These are phyloP conservation scores for Vaccinium vitisidaea DNA, from an alignment of 148 eudicot species.

Conservation along the genomic window DNA sequence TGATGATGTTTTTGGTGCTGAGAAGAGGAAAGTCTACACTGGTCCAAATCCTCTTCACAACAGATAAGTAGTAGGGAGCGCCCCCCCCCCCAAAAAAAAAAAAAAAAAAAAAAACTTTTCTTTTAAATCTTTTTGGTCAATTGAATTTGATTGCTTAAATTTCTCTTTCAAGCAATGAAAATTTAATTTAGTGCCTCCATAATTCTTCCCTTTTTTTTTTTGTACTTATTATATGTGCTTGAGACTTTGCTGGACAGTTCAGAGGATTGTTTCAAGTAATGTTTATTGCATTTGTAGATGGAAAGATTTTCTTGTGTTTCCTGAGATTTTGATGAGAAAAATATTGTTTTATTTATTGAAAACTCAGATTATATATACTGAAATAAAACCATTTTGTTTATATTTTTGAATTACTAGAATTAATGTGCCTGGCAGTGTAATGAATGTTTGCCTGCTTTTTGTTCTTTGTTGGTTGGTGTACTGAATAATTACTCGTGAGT, in stretches of 20 bases:
- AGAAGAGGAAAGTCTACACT: constrained; percentile 75
- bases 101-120: not conserved
- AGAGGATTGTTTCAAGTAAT: constrained; percentile 16
- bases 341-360: not conserved
- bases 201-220: not conserved
- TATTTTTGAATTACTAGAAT: not conserved
- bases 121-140: not conserved
- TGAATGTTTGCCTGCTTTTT: constrained; percentile 11
- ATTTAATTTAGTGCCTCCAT: constrained; percentile 16
- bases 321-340: constrained; percentile 5
- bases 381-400: not conserved
- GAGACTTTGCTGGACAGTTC: constrained; percentile 16
- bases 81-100: no score
- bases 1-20: constrained; percentile 56
- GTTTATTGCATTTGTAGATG: constrained; percentile 20
- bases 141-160: constrained; percentile 16
- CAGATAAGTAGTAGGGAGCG: constrained; percentile 42
- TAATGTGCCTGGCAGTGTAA: constrained; percentile 20
- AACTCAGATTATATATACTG: not conserved
- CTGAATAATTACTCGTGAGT: not conserved
- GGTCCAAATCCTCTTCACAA: constrained; percentile 95
- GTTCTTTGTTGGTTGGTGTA: not conserved
- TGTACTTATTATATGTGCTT: constrained; percentile 1
- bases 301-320: constrained; percentile 6
- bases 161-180: constrained; percentile 29